Conservation (phyloP, 495 filamentous ascomycete genomes). For the Endocarpon pusillum region DNA sequence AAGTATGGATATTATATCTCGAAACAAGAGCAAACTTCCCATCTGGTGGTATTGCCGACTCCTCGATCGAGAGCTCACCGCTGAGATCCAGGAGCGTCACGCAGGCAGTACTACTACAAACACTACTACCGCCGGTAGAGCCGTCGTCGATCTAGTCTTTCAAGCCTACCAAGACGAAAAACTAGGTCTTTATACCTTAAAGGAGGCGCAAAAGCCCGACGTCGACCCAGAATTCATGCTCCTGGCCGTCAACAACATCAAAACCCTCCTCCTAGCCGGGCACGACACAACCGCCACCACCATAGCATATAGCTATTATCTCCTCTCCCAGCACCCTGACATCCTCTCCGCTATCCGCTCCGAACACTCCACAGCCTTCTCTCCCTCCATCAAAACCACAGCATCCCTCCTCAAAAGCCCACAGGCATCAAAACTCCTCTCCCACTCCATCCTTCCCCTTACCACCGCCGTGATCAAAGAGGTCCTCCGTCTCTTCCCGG, state of each 20-base stretch:
- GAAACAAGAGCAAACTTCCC: neutral
- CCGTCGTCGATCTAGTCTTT: constrained; percentile 9
- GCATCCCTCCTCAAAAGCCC: constrained; percentile 5
- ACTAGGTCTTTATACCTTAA: neutral
- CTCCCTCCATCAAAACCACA: constrained; percentile 2
- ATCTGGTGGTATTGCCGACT: constrained; percentile 1
- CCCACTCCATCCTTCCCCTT: constrained; percentile 6
- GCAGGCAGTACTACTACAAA: too few relatives aligned
- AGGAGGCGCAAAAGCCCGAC: neutral
- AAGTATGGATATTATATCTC: neutral
- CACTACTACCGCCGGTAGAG: too few relatives aligned
- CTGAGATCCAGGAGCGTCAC: too few relatives aligned
- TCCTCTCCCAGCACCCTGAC: constrained; percentile 7
- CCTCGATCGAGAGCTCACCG: neutral
- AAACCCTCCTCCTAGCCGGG: constrained; percentile 24
- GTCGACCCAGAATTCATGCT: constrained; percentile 3
- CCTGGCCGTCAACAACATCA: constrained; percentile 9
- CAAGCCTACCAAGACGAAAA: constrained; percentile 5
- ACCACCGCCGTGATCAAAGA: constrained; percentile 8
- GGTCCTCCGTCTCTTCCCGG: constrained; percentile 8
- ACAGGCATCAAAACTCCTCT: constrained; percentile 5
- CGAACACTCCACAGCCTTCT: constrained; percentile 9
- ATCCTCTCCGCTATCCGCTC: constrained; percentile 2
- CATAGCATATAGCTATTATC: constrained; percentile 7
- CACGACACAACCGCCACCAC: constrained; percentile 19